Base-by-base conservation (phyloP, 306 rosid species). In the Calophaca sinica region DNA sequence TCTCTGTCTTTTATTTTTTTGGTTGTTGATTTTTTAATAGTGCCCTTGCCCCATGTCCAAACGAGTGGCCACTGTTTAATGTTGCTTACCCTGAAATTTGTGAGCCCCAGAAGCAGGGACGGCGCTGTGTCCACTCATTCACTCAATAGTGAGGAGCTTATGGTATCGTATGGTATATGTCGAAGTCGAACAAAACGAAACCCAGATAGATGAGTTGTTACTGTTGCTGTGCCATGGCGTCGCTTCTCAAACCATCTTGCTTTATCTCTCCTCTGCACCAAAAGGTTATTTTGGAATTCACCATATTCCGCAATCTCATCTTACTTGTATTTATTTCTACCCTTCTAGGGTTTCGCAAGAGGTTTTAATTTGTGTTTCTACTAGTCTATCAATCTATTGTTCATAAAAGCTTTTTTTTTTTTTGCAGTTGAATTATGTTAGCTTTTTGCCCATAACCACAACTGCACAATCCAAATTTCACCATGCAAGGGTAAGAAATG, bases 201-300 rank as follows among this genome's bases (percentile, higher is more conserved):
- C 70, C 53, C 81, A 80, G 55, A 6, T 45, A 33, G 36, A 33
- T 33, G 67, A 75, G 65, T 64, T 60, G 52, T 74, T 60, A 66
- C 9, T 41, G 41, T 41, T 41, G 45, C 79, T 72, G 82, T 67
- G 11, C 80, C 77, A 92, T 92, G 97, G 89, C 94, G 45, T 87
- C 88, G 45, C 84, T 90, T 81, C 86, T 88, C 80, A 78, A 72
- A 70, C 73, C 83, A 36, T 73, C 88, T 45, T 70, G 81, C 52
- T 57, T 86, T 53, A 8, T 74, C 65, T 31, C 79, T 68, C 54
- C 86, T 70, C 79, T 86, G 9, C 88, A 87, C 10, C 84, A 65
- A 78, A 85, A 81, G 96, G 98, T 88, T 62, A 58, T 45, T 50
- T 38, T 28, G 6, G 31, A 29, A 50, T 55, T 59, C 52, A 41